Evolutionary conservation across 257 asterid genomes (phyloP).

Genomic region (Primulina huaijiensis): DNA sequence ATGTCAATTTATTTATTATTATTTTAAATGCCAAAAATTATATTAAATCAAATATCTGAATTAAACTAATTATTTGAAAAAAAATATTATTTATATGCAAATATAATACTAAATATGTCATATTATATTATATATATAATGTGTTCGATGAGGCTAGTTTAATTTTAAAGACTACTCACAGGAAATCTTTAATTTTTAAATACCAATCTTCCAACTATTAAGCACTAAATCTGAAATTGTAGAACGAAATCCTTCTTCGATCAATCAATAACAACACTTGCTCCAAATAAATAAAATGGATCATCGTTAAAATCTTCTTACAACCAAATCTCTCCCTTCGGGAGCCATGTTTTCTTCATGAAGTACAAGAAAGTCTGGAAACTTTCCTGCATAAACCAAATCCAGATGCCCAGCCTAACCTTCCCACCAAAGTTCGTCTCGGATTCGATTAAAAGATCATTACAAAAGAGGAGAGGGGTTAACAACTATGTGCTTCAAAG

Average conservation of each 20-base stretch:
- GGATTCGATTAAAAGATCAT: neutral
- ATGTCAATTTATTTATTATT: no score
- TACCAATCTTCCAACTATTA: neutral
- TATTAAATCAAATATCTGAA: no score
- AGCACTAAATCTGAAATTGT: neutral
- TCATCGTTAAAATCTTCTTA: neutral
- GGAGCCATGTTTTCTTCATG: neutral
- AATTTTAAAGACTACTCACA: no score
- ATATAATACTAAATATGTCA: no score
- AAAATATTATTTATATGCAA: no score
- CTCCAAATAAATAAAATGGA: neutral
- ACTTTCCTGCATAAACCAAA: neutral
- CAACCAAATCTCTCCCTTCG: neutral
- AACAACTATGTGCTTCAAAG: conserved; percentile 68
- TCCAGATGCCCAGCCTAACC: neutral
- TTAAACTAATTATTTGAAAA: no score
- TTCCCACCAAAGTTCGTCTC: no score
- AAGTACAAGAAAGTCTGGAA: neutral
- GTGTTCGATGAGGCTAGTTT: no score
- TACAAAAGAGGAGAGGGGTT: conserved; percentile 51
- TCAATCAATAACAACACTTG: neutral
- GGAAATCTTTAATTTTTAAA: no score
- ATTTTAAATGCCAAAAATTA: no score
- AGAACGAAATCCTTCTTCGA: neutral
- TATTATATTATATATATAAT: no score